Percentiles rank a stretch among this genome's conserved stretches.
Conservation (phyloP, 345 rosid species). For the Eucalyptus victrix region DNA sequence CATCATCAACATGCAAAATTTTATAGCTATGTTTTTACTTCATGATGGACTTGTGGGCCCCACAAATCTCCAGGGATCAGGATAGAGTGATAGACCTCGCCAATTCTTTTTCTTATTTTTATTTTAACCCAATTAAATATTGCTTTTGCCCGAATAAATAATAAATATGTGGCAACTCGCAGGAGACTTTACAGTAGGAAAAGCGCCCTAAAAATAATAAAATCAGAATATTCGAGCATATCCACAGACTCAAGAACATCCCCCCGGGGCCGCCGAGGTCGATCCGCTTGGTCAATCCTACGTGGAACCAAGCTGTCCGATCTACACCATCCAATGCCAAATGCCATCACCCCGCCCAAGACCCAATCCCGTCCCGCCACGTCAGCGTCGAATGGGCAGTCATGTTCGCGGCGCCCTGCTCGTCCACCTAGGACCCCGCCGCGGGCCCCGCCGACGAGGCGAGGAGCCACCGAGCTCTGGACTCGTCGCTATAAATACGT, state of each 20-base stretch:
- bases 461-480: not conserved
- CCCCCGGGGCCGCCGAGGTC: not conserved
- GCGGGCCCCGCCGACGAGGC: conserved; percentile 1
- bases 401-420: conserved; percentile 45
- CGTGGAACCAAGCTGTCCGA: conserved; percentile 36
- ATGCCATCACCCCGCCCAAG: not conserved
- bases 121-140: not conserved
- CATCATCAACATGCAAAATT: not conserved
- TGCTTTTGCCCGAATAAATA: not conserved
- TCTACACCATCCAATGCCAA: not conserved
- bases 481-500: not conserved
- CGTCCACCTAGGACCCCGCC: conserved; percentile 25
- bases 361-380: conserved; percentile 13
- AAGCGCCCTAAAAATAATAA: not conserved
- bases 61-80: not conserved
- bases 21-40: not conserved
- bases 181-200: not conserved
- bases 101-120: not conserved
- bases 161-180: not conserved
- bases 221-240: conserved; percentile 13
- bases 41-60: not conserved
- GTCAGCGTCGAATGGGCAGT: not conserved
- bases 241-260: not conserved
- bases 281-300: conserved; percentile 16
- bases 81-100: not conserved